phyloP scores from a whole-genome alignment of 805 yeast species.

The Debaryomyces maramus region DNA sequence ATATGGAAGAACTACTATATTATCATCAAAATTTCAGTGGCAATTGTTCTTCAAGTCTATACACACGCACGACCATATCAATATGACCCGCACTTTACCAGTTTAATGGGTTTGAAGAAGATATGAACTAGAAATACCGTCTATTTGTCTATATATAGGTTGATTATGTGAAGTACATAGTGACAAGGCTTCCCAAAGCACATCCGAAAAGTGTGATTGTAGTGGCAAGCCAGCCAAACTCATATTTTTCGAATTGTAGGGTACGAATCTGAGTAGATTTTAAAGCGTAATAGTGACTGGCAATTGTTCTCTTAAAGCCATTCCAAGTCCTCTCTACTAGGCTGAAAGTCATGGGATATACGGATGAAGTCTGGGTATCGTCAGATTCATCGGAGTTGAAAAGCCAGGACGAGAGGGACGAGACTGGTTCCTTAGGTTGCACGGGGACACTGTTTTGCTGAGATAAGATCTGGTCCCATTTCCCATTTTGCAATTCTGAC shows the following conservation, averaged over 20 bases:
- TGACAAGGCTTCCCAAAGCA: constrained; percentile 18
- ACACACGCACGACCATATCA: background rate
- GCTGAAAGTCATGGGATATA: background rate
- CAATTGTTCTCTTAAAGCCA: constrained; percentile 10
- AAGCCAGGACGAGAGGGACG: background rate
- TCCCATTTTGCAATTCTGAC: background rate
- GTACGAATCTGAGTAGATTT: constrained; percentile 11
- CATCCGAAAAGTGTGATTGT: constrained; percentile 17
- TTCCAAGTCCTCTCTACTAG: constrained; percentile 16
- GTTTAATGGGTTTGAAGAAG: background rate
- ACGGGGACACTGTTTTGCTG: background rate
- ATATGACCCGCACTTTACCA: background rate
- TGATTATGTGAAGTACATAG: constrained; percentile 9
- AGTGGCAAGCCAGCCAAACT: constrained; percentile 19
- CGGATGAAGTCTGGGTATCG: background rate
- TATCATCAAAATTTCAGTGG: background rate
- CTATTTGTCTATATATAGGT: constrained; percentile 3
- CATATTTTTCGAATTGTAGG: constrained; percentile 22
- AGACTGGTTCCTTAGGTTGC: background rate
- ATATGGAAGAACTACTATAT: background rate
- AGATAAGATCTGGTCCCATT: background rate
- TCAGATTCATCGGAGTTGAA: background rate
- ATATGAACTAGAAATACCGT: background rate
- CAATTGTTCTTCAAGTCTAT: background rate
- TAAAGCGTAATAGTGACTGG: constrained; percentile 17